phyloP scores from a whole-genome alignment of 208 protist species.

The Borovskyia barvae region DNA sequence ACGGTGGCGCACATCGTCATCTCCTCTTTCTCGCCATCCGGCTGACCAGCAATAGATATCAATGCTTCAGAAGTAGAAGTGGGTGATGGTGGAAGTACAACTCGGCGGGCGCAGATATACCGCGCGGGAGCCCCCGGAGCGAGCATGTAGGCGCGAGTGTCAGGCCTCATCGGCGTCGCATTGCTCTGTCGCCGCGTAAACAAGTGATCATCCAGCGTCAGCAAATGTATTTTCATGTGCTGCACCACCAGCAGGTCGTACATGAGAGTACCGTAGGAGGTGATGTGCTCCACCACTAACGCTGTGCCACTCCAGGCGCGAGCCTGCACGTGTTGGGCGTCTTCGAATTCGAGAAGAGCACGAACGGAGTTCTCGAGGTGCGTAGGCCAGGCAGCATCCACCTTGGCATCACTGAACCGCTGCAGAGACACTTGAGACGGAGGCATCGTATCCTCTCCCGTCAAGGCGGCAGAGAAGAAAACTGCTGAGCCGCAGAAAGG shows the following conservation, averaged over 20 bases:
- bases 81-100: slow-evolving; percentile 9
- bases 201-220: slow-evolving; percentile 19
- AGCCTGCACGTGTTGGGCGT: neutral
- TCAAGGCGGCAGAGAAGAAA: slow-evolving; percentile 20
- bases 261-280: neutral
- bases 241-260: slow-evolving; percentile 25
- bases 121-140: slow-evolving; percentile 12
- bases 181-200: too few species aligned
- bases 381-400: slow-evolving; percentile 15
- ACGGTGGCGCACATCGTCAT: slow-evolving; percentile 24
- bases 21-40: slow-evolving; percentile 17
- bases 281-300: slow-evolving; percentile 15
- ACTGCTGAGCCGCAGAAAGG: slow-evolving; percentile 14
- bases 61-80: slow-evolving; percentile 10
- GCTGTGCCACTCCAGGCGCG: slow-evolving; percentile 15
- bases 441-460: slow-evolving; percentile 12
- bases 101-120: slow-evolving; percentile 16
- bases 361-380: slow-evolving; percentile 23
- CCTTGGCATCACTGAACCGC: slow-evolving; percentile 13
- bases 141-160: neutral
- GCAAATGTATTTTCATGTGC: slow-evolving; percentile 11
- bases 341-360: slow-evolving; percentile 7
- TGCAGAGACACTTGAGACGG: slow-evolving; percentile 12
- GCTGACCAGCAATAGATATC: slow-evolving; percentile 10
- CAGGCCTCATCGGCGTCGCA: neutral